A percentile compares a stretch with the other conserved stretches of the same genome.
Conservation (phyloP, 106 monocot species). For the Dendrobium officinale region DNA sequence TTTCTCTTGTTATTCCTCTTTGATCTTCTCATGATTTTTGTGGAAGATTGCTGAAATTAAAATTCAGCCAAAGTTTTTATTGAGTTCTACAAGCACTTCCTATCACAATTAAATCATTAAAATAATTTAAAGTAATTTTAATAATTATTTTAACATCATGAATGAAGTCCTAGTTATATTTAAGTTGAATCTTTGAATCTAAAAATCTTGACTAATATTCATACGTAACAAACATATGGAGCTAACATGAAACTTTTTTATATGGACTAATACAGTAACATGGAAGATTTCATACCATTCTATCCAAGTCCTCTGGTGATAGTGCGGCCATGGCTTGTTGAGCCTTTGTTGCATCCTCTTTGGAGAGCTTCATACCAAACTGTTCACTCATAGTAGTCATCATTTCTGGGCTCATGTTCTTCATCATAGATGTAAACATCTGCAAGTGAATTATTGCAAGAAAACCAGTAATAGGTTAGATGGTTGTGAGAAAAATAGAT, state of each 20-base stretch:
- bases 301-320: constrained; percentile 75
- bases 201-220: no score
- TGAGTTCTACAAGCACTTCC: no score
- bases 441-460: constrained; percentile 22
- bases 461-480: neutral
- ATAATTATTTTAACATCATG: no score
- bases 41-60: no score
- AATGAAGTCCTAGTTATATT: no score
- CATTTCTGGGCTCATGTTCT: constrained; percentile 94
- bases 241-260: neutral
- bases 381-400: constrained; percentile 88
- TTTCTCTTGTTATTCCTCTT: no score
- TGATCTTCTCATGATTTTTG: no score
- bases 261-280: neutral
- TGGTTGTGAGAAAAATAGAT: neutral
- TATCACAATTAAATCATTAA: no score
- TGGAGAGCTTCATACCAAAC: constrained; percentile 87
- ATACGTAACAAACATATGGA: no score
- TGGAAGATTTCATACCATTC: constrained; percentile 54
- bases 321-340: constrained; percentile 86
- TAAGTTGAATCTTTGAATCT: no score
- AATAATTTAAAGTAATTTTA: no score
- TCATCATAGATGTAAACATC: constrained; percentile 97
- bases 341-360: constrained; percentile 82
- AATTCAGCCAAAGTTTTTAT: no score